These are phyloP conservation scores for Escovopsis weberi DNA, from an alignment of 2,329 filamentous ascomycete species.

Conservation along the genomic window DNA sequence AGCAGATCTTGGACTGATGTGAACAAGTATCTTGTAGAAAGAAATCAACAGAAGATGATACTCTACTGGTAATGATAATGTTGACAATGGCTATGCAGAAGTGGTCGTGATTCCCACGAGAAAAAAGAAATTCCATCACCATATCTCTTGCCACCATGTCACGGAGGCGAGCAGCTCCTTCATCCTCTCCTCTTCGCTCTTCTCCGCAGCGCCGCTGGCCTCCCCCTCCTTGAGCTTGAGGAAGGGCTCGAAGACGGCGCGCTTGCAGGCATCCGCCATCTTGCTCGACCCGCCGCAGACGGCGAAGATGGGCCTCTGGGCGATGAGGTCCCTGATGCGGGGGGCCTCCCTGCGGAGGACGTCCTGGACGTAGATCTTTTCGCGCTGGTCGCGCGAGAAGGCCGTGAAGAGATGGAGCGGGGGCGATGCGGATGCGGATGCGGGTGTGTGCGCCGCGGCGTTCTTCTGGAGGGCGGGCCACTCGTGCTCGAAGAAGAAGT, in stretches of 20 bases:
- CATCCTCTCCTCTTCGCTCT: slow-evolving; percentile 23
- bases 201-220: slow-evolving; percentile 13
- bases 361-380: slow-evolving; percentile 44
- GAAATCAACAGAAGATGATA: too few species aligned
- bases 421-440: too few species aligned
- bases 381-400: slow-evolving; percentile 32
- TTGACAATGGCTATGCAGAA: background rate
- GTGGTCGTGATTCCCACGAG: too few species aligned
- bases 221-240: too few species aligned
- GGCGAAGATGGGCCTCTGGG: slow-evolving; percentile 29
- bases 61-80: too few species aligned
- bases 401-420: slow-evolving; percentile 12
- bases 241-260: slow-evolving; percentile 35
- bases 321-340: slow-evolving; percentile 19
- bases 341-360: slow-evolving; percentile 30
- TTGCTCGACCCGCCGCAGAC: slow-evolving; percentile 43
- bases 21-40: too few species aligned
- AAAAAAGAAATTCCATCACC: slow-evolving; percentile 21
- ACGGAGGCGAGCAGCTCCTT: slow-evolving; percentile 21
- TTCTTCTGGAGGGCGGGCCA: slow-evolving; percentile 34
- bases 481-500: slow-evolving; percentile 72
- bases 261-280: slow-evolving; percentile 42
- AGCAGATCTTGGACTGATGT: too few species aligned
- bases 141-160: slow-evolving; percentile 45
- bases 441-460: slow-evolving; percentile 14